A percentile compares a stretch with the other conserved stretches of the same genome.
phyloP scores from a whole-genome alignment of 345 rosid species.

The Nephelium lappaceum region DNA sequence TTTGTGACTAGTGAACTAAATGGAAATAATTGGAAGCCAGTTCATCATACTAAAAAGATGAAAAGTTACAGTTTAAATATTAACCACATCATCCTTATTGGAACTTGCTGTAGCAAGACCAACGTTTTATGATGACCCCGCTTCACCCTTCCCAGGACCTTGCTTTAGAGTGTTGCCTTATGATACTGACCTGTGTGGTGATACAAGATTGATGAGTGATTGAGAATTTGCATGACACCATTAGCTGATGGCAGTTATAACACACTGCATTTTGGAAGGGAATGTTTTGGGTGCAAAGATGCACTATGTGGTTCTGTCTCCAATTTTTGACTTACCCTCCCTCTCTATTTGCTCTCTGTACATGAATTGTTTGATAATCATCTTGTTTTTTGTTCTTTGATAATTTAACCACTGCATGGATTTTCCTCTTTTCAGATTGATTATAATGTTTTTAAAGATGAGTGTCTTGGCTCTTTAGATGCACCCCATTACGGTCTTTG shows the following conservation, averaged over 20 bases:
- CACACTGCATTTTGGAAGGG: background rate
- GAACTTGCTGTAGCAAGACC: background rate
- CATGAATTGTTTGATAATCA: background rate
- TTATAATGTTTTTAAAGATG: background rate
- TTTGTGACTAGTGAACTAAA: background rate
- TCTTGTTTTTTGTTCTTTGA: background rate
- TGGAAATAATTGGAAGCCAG: background rate
- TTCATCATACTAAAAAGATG: background rate
- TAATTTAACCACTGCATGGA: background rate
- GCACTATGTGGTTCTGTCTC: background rate
- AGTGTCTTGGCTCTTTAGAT: background rate
- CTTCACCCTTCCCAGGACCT: background rate
- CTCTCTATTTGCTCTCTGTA: background rate
- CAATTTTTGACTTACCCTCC: background rate
- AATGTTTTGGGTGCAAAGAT: background rate
- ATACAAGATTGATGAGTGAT: background rate
- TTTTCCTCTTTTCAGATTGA: background rate
- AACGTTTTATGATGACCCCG: background rate
- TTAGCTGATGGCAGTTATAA: background rate
- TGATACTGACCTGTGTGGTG: conserved; percentile 3
- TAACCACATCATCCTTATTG: background rate
- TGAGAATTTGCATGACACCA: conserved; percentile 5
- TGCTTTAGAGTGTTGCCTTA: background rate
- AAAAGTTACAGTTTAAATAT: background rate
- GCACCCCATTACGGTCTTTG: background rate